phyloP scores from a whole-genome alignment of 2,329 filamentous ascomycete genomes.

The Sarocladium oryzae region DNA sequence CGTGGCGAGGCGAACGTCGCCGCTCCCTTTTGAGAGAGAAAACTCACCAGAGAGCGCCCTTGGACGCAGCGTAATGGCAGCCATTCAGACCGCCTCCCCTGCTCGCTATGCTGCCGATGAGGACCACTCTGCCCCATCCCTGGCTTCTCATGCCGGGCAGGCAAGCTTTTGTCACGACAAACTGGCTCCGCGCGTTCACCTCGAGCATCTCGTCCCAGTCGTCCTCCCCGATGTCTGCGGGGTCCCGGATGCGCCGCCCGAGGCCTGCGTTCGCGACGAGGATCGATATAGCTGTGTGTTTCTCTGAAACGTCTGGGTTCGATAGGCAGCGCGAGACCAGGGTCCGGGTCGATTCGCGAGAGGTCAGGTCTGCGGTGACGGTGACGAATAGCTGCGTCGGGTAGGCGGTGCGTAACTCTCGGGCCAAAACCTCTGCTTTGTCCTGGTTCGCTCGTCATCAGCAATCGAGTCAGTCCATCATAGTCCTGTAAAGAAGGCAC shows the following conservation, averaged over 20 bases:
- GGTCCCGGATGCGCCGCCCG: constrained; percentile 26
- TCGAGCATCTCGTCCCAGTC: constrained; percentile 28
- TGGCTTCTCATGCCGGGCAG: constrained; percentile 15
- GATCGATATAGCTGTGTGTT: constrained; percentile 24
- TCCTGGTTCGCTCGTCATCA: constrained; percentile 13
- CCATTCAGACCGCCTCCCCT: constrained; percentile 16
- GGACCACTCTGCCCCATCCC: constrained; percentile 15
- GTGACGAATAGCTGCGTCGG: constrained; percentile 22
- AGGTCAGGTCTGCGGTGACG: constrained; percentile 21
- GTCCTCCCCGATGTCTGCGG: constrained; percentile 25
- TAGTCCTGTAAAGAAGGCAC: no score
- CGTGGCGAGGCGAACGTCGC: no score
- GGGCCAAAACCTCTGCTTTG: constrained; percentile 24
- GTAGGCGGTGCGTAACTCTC: constrained; percentile 18
- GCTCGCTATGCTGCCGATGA: constrained; percentile 17
- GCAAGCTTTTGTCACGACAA: constrained; percentile 17
- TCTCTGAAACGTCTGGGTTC: constrained; percentile 12
- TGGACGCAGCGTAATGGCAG: constrained; percentile 16
- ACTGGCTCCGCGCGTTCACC: constrained; percentile 16
- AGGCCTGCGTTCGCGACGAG: constrained; percentile 27
- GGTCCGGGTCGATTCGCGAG: constrained; percentile 19
- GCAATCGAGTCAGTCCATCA: background rate
- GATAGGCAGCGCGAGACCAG: constrained; percentile 18
- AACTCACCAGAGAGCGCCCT: constrained; percentile 12
- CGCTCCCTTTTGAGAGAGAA: no score